Percentiles rank a stretch among this genome's conserved stretches.
These are phyloP conservation scores for Saccharomyces pastorianus DNA, from an alignment of 1,139 yeast species.

Conservation along the genomic window DNA sequence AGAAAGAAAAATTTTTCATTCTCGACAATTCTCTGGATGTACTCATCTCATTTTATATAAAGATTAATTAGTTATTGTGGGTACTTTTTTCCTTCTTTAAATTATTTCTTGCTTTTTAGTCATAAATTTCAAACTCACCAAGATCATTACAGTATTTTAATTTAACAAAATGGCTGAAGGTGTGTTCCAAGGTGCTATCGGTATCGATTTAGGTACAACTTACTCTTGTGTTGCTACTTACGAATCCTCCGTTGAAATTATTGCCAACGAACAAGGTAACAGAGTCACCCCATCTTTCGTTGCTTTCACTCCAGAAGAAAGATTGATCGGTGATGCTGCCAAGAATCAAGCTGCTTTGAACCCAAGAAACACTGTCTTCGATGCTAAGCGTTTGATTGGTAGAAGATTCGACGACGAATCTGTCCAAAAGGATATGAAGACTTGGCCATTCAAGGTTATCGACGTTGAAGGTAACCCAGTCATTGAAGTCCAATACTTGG, in stretches of 20 bases:
- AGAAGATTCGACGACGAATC: constrained; percentile 85
- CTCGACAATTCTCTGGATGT: constrained; percentile 13
- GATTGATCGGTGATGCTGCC: constrained; percentile 48
- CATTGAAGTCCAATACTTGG: constrained; percentile 89
- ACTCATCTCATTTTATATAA: background rate
- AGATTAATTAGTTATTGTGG: background rate
- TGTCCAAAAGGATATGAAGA: constrained; percentile 91
- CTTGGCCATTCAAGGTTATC: constrained; percentile 82
- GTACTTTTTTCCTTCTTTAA: no score
- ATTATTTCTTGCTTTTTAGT: no score
- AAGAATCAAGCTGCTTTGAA: constrained; percentile 97
- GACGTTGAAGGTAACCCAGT: constrained; percentile 81
- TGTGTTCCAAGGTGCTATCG: constrained; percentile 97
- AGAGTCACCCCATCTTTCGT: constrained; percentile 98
- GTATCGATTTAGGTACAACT: constrained; percentile 96
- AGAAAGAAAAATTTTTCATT: constrained; percentile 2
- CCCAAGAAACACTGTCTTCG: constrained; percentile 95
- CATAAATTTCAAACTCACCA: background rate
- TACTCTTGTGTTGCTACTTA: constrained; percentile 93
- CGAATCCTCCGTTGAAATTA: constrained; percentile 82
- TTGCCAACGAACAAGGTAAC: constrained; percentile 99
- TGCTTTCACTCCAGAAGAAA: constrained; percentile 92
- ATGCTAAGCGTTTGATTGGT: constrained; percentile 96
- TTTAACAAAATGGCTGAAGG: constrained; percentile 68
- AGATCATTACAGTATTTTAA: constrained; percentile 17